Evolutionary conservation across 495 filamentous ascomycete genomes (phyloP).

Genomic region (Xylaria acuta): DNA sequence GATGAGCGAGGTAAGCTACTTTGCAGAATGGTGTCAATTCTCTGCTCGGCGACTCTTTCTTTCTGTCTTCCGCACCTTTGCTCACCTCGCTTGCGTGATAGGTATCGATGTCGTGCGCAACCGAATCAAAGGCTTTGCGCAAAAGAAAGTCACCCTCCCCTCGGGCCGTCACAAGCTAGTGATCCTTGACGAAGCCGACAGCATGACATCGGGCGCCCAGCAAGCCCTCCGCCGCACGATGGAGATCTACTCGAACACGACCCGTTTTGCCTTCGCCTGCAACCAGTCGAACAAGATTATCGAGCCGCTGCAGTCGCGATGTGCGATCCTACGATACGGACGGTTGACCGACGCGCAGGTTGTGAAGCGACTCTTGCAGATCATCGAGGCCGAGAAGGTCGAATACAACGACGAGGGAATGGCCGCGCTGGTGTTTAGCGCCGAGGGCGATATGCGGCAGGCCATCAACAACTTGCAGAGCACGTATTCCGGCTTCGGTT

Average conservation of each 20-base stretch:
- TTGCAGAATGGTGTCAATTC: neutral
- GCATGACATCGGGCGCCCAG: slow-evolving; percentile 96
- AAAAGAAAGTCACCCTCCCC: slow-evolving; percentile 98
- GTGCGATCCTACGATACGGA: slow-evolving; percentile 94
- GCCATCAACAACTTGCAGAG: slow-evolving; percentile 99
- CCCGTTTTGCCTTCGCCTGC: slow-evolving; percentile 96
- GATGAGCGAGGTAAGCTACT: slow-evolving; percentile 79
- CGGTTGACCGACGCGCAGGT: slow-evolving; percentile 92
- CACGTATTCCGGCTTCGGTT: slow-evolving; percentile 93
- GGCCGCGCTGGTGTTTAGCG: slow-evolving; percentile 93
- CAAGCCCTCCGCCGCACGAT: slow-evolving; percentile 95
- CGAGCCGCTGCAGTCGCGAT: slow-evolving; percentile 94
- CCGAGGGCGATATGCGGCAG: slow-evolving; percentile 98
- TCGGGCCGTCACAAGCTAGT: slow-evolving; percentile 92
- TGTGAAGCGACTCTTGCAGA: slow-evolving; percentile 86
- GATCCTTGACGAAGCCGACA: slow-evolving; percentile 97
- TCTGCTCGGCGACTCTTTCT: neutral
- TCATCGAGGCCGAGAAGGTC: slow-evolving; percentile 86
- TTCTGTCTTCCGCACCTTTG: neutral
- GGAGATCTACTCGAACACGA: slow-evolving; percentile 98
- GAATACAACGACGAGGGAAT: slow-evolving; percentile 92
- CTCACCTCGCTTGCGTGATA: slow-evolving; percentile 33
- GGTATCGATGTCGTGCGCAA: slow-evolving; percentile 99
- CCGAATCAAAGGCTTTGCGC: slow-evolving; percentile 97
- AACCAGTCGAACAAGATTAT: slow-evolving; percentile 99